Percentiles rank a stretch among this genome's conserved stretches.
Conservation (phyloP, 305 asterid species). For the Fraxinus greggii region DNA sequence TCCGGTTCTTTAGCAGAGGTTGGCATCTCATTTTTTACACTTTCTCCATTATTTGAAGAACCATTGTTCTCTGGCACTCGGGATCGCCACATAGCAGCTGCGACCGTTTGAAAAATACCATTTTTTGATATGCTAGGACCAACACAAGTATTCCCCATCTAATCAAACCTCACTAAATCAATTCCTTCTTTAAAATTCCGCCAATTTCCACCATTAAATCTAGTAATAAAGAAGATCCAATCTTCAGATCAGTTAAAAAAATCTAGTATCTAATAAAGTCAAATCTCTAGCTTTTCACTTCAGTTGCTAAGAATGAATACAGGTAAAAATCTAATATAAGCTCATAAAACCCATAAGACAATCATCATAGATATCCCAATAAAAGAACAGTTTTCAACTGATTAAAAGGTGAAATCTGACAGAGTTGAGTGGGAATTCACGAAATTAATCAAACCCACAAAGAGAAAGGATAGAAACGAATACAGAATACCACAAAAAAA, state of each 20-base stretch:
- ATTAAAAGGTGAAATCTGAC: neutral
- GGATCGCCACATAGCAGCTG: constrained; percentile 68
- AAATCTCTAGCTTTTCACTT: constrained; percentile 16
- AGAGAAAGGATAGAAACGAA: constrained; percentile 2
- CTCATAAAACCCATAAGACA: neutral
- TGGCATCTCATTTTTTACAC: constrained; percentile 31
- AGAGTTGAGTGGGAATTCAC: constrained; percentile 21
- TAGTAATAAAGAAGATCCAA: constrained; percentile 33
- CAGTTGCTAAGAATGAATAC: constrained; percentile 21
- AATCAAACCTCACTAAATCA: constrained; percentile 16
- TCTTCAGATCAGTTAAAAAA: constrained; percentile 29
- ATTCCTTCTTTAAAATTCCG: constrained; percentile 23
- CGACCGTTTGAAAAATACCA: constrained; percentile 52
- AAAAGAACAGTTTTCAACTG: neutral
- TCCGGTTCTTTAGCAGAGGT: constrained; percentile 28
- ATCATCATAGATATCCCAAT: neutral
- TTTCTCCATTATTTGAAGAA: constrained; percentile 40
- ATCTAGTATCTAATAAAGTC: constrained; percentile 11
- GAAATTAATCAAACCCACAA: constrained; percentile 32
- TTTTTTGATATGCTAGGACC: constrained; percentile 55
- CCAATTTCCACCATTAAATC: constrained; percentile 8
- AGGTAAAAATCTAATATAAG: neutral
- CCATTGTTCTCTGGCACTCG: constrained; percentile 33
- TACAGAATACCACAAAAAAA: constrained; percentile 6
- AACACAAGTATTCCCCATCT: constrained; percentile 73